phyloP scores from a whole-genome alignment of 176 grass and related monocot species.

The Juncus inflexus region DNA sequence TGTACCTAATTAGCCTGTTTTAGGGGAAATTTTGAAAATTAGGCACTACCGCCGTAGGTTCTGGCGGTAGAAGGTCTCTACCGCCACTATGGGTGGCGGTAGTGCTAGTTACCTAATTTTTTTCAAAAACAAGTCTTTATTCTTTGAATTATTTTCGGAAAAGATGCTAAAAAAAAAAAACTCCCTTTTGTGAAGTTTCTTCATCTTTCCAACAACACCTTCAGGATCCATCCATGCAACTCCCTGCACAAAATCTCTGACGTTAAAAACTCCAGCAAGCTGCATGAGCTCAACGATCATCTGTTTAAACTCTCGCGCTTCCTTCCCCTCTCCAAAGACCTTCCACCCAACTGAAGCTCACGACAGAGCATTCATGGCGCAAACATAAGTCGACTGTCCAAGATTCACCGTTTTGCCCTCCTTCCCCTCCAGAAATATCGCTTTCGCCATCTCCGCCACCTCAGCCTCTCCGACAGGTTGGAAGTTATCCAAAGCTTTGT shows the following conservation, averaged over 20 bases:
- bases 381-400: slow-evolving; percentile 42
- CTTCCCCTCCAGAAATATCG: background rate
- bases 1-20: too few species aligned
- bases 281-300: slow-evolving; percentile 55
- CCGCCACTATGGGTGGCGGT: too few species aligned
- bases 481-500: slow-evolving; percentile 47
- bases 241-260: slow-evolving; percentile 54
- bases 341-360: slow-evolving; percentile 46
- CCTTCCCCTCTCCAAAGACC: slow-evolving; percentile 38
- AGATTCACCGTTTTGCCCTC: slow-evolving; percentile 1
- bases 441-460: slow-evolving; percentile 28
- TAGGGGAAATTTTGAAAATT: too few species aligned
- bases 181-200: slow-evolving; percentile 55
- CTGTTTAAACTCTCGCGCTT: slow-evolving; percentile 48
- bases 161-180: too few species aligned
- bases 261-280: slow-evolving; percentile 49
- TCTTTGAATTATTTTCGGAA: too few species aligned
- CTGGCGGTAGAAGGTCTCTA: too few species aligned
- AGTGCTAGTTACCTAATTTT: too few species aligned
- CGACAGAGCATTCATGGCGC: slow-evolving; percentile 54
- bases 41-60: too few species aligned
- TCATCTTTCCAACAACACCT: slow-evolving; percentile 48
- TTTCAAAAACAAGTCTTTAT: too few species aligned
- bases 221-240: slow-evolving; percentile 48
- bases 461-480: slow-evolving; percentile 36